Evolutionary conservation across 108 stramenopile species (phyloP).

Genomic region (Nitzschia sp.): DNA sequence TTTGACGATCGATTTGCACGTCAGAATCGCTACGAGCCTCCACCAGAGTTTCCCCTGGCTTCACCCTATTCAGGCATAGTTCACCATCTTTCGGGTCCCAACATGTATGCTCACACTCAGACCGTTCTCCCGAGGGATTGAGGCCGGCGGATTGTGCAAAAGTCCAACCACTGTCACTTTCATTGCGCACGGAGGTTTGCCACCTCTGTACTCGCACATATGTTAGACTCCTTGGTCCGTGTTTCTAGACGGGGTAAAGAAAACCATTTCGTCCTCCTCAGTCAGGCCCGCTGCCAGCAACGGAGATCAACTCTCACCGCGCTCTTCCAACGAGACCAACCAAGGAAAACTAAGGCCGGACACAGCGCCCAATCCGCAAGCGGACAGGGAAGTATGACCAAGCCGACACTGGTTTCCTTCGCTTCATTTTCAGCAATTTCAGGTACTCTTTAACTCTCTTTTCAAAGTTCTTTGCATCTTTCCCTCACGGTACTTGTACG

Average conservation of each 20-base stretch:
- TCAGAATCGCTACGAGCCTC: constrained; percentile 94
- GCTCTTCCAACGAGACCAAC: constrained; percentile 45
- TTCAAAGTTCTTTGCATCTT: constrained; percentile 97
- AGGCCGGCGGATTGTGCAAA: constrained; percentile 91
- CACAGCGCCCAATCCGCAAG: constrained; percentile 73
- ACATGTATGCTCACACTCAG: constrained; percentile 93
- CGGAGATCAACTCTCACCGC: constrained; percentile 35
- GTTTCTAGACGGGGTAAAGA: constrained; percentile 96
- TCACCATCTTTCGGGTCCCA: constrained; percentile 97
- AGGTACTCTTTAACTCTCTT: constrained; percentile 98
- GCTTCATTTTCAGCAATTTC: constrained; percentile 96
- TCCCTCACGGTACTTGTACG: constrained; percentile 95
- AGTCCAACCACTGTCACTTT: constrained; percentile 88
- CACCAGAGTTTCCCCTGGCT: constrained; percentile 97
- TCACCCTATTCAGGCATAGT: constrained; percentile 97
- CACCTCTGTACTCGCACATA: constrained; percentile 92
- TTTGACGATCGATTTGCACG: constrained; percentile 96
- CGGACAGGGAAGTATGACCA: constrained; percentile 57
- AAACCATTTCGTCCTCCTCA: constrained; percentile 75
- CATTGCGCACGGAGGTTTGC: constrained; percentile 88
- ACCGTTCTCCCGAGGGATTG: constrained; percentile 84
- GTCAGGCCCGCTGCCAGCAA: constrained; percentile 43
- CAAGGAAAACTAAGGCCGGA: constrained; percentile 51
- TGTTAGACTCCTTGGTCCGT: constrained; percentile 97
- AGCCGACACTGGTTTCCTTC: constrained; percentile 86